These are phyloP conservation scores for Hibiscus syriacus DNA, from an alignment of 345 rosid genomes.

Conservation along the genomic window DNA sequence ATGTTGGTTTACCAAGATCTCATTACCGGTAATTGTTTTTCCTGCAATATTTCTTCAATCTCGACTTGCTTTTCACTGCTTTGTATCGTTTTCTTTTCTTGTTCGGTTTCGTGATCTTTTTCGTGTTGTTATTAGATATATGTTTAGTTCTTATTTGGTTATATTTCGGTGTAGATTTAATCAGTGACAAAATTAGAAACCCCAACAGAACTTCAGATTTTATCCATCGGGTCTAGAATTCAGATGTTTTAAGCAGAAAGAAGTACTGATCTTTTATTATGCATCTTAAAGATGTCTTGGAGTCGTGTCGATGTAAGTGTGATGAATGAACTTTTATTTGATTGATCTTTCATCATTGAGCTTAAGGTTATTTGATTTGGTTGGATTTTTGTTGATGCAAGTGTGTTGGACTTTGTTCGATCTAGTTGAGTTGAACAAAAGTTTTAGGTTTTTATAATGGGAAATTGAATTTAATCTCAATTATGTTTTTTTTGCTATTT, in stretches of 20 bases:
- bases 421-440: neutral
- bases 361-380: neutral
- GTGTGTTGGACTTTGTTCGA: neutral
- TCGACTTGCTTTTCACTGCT: neutral
- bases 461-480: neutral
- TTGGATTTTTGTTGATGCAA: neutral
- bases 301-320: neutral
- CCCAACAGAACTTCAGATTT: neutral
- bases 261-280: neutral
- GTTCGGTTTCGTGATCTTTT: neutral
- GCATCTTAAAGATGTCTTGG: neutral
- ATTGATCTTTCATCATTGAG: no score
- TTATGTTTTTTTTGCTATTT: neutral
- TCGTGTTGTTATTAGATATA: slow-evolving; percentile 8
- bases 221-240: neutral
- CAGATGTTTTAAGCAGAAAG: neutral
- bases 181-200: neutral
- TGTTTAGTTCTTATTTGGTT: neutral
- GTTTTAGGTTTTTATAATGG: neutral
- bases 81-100: neutral
- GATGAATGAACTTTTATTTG: no score
- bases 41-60: neutral
- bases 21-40: slow-evolving; percentile 37
- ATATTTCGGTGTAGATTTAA: neutral
- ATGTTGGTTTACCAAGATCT: slow-evolving; percentile 96